Evolutionary conservation across 768 basidiomycete species (phyloP).

Genomic region (Suillus fuscotomentosus): DNA sequence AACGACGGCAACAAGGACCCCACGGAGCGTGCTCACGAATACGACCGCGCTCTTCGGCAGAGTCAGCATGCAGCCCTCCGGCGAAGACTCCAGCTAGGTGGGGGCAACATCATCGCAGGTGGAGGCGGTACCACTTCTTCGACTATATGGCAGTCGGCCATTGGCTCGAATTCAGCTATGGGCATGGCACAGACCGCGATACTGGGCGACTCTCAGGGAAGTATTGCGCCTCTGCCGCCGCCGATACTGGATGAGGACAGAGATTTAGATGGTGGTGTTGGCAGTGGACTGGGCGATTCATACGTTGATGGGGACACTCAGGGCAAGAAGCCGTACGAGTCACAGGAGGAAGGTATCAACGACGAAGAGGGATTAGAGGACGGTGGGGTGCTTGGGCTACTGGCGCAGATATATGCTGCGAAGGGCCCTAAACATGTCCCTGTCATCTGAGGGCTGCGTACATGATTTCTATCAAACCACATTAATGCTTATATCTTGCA

Average conservation of each 20-base stretch:
- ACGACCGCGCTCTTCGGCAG: conserved; percentile 72
- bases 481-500: neutral
- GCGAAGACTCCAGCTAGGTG: conserved; percentile 35
- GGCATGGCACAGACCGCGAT: conserved; percentile 66
- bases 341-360: conserved; percentile 48
- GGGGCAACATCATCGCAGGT: conserved; percentile 30
- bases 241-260: conserved; percentile 46
- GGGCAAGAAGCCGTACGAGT: conserved; percentile 35
- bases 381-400: conserved; percentile 79
- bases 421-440: conserved; percentile 47
- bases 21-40: conserved; percentile 62
- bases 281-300: conserved; percentile 62
- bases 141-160: conserved; percentile 41
- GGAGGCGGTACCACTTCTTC: conserved; percentile 51
- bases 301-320: conserved; percentile 68
- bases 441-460: conserved; percentile 34
- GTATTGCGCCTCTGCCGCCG: conserved; percentile 27
- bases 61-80: conserved; percentile 55
- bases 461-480: neutral
- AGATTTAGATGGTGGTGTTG: conserved; percentile 53
- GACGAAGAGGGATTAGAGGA: conserved; percentile 71
- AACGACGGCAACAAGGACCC: conserved; percentile 37
- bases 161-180: conserved; percentile 43
- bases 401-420: conserved; percentile 84
- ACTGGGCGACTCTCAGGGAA: conserved; percentile 75